Base-by-base conservation (phyloP, 257 asterid species). In the Lycium ferocissimum region DNA sequence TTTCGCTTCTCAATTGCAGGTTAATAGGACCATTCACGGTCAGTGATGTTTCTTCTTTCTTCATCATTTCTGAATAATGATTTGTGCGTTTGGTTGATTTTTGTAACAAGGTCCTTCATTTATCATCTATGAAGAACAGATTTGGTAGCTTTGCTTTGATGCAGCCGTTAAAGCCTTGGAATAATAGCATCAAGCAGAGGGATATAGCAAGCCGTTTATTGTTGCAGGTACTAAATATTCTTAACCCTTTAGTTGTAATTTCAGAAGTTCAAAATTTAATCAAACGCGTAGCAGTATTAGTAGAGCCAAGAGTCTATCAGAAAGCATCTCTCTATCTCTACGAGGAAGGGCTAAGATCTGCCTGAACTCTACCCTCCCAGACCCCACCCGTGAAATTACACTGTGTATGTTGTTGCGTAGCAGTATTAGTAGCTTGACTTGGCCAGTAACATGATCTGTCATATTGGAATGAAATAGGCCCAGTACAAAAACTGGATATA, bases 111-210 rank as follows among this genome's bases (percentile, higher is more conserved):
- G 65, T 53, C 49, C 69, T 72, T 79, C 47, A 57, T 22, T 33
- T 22, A 53, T 17, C n/a, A 53, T 72, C 12, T 81, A 82, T 82
- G 38, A 73, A 69, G 83, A 80, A 18, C 85, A 96, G 99, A 96
- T 88, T 89, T 95, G 90, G 97, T 96, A 70, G 97, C 97, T 69
- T 87, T 96, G 91, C 95, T 96, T 87, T 92, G 92, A 37, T 95
- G 98, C 87, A 96, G 98, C 87, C 90, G 99, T 43, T 93, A 88
- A 69, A 96, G 98, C 90, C 96, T 96, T 66, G 98, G 98, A 47
- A 88, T 96, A 83, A 94, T 94, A 94, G 99, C 99, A 65, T 90
- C 98, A 7, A 94, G 96, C 91, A 93, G 97, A 90, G 99, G 99
- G 86, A 85, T 89, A 94, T 96, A 69, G 97, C 92, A 20, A 98